Evolutionary conservation across 2,329 filamentous ascomycete genomes (phyloP).

Genomic region (Domatiomyces globalis): DNA sequence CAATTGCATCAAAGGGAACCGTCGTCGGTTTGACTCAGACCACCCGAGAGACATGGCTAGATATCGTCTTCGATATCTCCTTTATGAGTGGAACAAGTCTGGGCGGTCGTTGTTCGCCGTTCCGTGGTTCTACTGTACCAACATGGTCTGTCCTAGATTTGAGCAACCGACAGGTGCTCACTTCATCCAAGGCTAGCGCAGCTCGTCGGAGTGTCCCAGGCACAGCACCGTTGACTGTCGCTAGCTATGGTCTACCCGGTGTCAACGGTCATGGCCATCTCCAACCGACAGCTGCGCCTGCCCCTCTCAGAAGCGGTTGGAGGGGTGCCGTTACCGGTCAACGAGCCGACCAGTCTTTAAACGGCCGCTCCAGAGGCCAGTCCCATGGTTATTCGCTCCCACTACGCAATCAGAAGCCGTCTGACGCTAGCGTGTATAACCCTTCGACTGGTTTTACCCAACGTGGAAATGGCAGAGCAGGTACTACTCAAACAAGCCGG

Average conservation of each 20-base stretch:
- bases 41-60: constrained; percentile 64
- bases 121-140: constrained; percentile 85
- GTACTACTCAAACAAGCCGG: constrained; percentile 12
- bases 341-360: constrained; percentile 8
- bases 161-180: constrained; percentile 65
- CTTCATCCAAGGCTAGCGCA: constrained; percentile 30
- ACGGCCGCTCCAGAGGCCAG: constrained; percentile 19
- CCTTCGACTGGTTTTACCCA: constrained; percentile 3
- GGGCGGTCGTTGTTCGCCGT: constrained; percentile 76
- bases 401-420: constrained; percentile 7
- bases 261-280: constrained; percentile 49
- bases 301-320: constrained; percentile 45
- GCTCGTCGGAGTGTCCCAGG: constrained; percentile 34
- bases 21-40: constrained; percentile 91
- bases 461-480: constrained; percentile 7
- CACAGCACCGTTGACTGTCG: constrained; percentile 43
- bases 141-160: constrained; percentile 81
- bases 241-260: constrained; percentile 43
- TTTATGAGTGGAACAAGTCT: constrained; percentile 97
- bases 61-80: constrained; percentile 82
- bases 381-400: constrained; percentile 7
- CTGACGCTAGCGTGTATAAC: constrained; percentile 1
- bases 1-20: constrained; percentile 79
- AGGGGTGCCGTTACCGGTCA: constrained; percentile 41
- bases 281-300: constrained; percentile 40